Evolutionary conservation across 768 basidiomycete genomes (phyloP).

Genomic region (Cyclocybe aegerita): DNA sequence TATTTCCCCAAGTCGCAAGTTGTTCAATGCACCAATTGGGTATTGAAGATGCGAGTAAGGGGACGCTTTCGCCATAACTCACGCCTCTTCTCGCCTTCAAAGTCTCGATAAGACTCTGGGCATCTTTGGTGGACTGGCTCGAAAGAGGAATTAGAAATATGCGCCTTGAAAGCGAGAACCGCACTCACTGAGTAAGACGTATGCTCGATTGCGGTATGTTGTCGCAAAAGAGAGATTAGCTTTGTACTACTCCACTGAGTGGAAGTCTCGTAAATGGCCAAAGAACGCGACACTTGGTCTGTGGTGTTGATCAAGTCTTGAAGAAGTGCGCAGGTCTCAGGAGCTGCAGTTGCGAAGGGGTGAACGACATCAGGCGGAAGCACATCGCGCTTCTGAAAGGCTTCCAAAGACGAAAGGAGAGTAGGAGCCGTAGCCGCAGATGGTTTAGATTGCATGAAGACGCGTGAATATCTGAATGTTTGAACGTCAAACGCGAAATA

Average conservation of each 20-base stretch:
- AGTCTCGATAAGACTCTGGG: conserved; percentile 46
- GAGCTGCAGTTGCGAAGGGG: conserved; percentile 42
- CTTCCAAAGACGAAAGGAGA: conserved; percentile 43
- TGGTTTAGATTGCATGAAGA: conserved; percentile 15
- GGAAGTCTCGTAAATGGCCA: conserved; percentile 46
- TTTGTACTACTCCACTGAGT: conserved; percentile 61
- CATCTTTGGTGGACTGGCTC: conserved; percentile 52
- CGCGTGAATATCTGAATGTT: conserved; percentile 14
- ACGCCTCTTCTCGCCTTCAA: conserved; percentile 46
- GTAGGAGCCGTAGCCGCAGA: conserved; percentile 11
- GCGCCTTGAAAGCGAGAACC: conserved; percentile 10
- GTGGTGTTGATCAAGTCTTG: conserved; percentile 52
- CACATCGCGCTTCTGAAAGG: conserved; percentile 34
- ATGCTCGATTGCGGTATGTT: conserved; percentile 54
- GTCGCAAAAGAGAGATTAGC: conserved; percentile 64
- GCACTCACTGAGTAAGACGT: conserved; percentile 51
- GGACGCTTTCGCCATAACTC: conserved; percentile 65
- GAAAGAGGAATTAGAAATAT: conserved; percentile 6
- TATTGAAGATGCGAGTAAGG: conserved; percentile 42
- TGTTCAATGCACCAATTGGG: conserved; percentile 59
- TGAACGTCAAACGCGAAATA: not conserved
- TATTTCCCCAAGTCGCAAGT: conserved; percentile 60
- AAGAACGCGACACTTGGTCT: conserved; percentile 51
- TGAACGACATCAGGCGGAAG: conserved; percentile 38
- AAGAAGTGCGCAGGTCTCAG: conserved; percentile 42